These are phyloP conservation scores for Cyberlindnera xishuangbannaensis DNA, from an alignment of 805 yeast species.

Conservation along the genomic window DNA sequence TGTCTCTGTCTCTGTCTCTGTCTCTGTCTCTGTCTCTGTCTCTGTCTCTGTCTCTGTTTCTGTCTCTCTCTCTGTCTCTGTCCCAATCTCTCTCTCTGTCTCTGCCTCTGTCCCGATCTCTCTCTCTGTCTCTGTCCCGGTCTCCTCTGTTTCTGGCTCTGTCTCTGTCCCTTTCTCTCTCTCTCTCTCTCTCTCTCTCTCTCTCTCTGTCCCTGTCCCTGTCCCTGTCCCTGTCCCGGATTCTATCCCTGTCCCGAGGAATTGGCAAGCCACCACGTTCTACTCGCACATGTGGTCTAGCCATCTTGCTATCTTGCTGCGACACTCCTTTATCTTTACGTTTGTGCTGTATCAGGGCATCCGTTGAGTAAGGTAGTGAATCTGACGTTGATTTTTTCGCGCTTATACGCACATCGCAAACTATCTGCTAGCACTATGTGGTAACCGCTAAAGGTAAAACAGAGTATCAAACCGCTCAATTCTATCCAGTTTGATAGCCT, in stretches of 20 bases:
- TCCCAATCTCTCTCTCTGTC: constrained; percentile 2
- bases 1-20: too few species aligned
- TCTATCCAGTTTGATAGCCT: too few species aligned
- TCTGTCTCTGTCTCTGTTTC: constrained; percentile 4
- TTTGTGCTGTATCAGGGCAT: too few species aligned
- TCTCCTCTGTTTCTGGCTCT: constrained; percentile 1
- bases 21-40: constrained; percentile 4
- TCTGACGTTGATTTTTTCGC: background rate
- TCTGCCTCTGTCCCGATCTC: constrained; percentile 1
- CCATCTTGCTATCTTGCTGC: background rate
- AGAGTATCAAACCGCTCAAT: too few species aligned
- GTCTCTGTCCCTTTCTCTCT: constrained; percentile 1
- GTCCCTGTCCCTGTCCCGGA: background rate
- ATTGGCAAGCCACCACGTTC: too few species aligned
- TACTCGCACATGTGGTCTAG: background rate
- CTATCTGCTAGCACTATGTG: too few species aligned
- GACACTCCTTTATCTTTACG: too few species aligned
- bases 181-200: constrained; percentile 1
- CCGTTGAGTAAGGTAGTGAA: too few species aligned
- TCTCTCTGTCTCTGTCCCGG: constrained; percentile 5
- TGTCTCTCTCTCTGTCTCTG: constrained; percentile 5
- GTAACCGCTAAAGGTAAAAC: too few species aligned
- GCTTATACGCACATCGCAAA: background rate
- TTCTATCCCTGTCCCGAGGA: constrained; percentile 2
- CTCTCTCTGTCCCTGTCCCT: constrained; percentile 4